Base-by-base conservation (phyloP, 2,329 filamentous ascomycete species). In the Blumeria graminis region DNA sequence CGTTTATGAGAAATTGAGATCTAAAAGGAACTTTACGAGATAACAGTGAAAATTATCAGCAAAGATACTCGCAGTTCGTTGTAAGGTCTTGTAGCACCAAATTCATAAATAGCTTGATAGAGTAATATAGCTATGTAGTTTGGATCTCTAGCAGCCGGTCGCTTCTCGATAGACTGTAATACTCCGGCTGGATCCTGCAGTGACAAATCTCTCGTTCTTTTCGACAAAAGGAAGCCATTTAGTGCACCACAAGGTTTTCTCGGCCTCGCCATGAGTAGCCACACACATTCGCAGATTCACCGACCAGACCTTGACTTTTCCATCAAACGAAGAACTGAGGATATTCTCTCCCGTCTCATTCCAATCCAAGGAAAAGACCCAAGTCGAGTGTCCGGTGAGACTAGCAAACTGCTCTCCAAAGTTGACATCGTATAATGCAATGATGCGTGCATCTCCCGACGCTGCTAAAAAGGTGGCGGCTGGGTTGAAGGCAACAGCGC, bases 251-350 rank as follows among this genome's bases (percentile, higher is more conserved):
- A 96, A 67, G 0, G 81, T 77, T 69, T 85, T 84, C 60, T 90
- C 89, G 6, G 86, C 88, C 71, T 96, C 89, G 57, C 83, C 89
- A 67, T 94, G 87, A 9, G 92, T 98, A 11, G 90, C 88, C 48
- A 98, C 92, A 66, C 92, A 96, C 4, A 76, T 75, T 57, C 80
- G 77, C 36, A 81, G 78, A 63, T 94, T 88, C 58, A 95, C 78
- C 34, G 86, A 90, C 92, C 92, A 98, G 34, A 96, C 85, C 69
- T 94, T 95, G 59, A 85, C 86, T 69, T 94, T 95, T 39, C 92
- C 90, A 65, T 96, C 89, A 68, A 93, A 87, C 1, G 84, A 81
- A 52, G 87, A 86, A 65, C 84, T 93, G 2, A 96, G 74, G 11
- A 98, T 72, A 68, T 86, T 94, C 69, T 96, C 90, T 52, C 92